Evolutionary conservation across 768 basidiomycete genomes (phyloP).

Genomic region (Termitomyces sp.): DNA sequence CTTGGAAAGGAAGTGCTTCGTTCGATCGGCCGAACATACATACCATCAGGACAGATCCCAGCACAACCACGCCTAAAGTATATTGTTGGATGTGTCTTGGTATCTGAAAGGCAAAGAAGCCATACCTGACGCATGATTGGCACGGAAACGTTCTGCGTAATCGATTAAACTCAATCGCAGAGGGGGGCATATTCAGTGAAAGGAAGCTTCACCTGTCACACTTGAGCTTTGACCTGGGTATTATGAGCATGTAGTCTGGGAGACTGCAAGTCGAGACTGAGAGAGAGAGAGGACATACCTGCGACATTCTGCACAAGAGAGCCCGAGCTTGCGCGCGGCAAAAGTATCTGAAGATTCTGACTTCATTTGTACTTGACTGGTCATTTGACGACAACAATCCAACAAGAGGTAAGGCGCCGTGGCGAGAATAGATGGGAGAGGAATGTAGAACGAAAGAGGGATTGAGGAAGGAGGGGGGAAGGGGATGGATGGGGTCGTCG

Average conservation of each 20-base stretch:
- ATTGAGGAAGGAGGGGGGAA: too few species aligned
- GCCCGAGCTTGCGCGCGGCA: slow-evolving; percentile 29
- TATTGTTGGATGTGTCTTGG: neutral
- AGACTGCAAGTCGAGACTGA: neutral
- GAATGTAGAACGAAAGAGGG: neutral
- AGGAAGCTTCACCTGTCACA: slow-evolving; percentile 34
- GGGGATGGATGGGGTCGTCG: neutral
- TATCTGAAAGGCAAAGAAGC: neutral
- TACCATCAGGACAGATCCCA: slow-evolving; percentile 46
- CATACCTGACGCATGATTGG: slow-evolving; percentile 41
- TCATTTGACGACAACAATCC: neutral
- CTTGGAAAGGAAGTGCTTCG: neutral
- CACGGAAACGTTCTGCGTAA: slow-evolving; percentile 42
- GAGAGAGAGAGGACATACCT: slow-evolving; percentile 22
- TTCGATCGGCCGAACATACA: neutral
- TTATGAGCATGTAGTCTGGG: neutral
- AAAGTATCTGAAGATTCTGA: slow-evolving; percentile 10
- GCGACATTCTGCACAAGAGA: slow-evolving; percentile 50
- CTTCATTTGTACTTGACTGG: neutral
- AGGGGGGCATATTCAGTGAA: neutral
- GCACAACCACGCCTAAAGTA: slow-evolving; percentile 40
- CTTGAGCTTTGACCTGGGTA: slow-evolving; percentile 43
- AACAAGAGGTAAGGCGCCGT: neutral
- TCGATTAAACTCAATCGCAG: slow-evolving; percentile 3
- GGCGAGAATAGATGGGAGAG: neutral